These are phyloP conservation scores for Xanthoceras sorbifolium DNA, from an alignment of 345 rosid genomes.

Conservation along the genomic window DNA sequence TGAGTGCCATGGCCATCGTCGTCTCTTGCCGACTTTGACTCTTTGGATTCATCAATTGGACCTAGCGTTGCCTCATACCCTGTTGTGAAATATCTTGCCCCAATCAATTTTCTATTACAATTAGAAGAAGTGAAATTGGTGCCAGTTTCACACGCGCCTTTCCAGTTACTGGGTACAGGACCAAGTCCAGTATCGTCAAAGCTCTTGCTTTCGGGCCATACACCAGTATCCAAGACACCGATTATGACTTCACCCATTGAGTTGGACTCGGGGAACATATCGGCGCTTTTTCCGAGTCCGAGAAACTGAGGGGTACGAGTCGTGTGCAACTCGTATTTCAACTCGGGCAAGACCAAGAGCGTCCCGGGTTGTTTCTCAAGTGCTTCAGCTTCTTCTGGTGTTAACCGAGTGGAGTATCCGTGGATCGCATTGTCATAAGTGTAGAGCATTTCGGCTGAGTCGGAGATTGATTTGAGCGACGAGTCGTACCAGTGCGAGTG, in stretches of 20 bases:
- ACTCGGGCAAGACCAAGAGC: conserved; percentile 50
- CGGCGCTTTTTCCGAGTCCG: conserved; percentile 41
- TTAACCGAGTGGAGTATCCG: conserved; percentile 57
- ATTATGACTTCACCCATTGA: conserved; percentile 42
- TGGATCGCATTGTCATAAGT: conserved; percentile 56
- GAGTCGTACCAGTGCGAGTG: conserved; percentile 84
- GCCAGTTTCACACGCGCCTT: conserved; percentile 61
- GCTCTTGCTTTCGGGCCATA: conserved; percentile 64
- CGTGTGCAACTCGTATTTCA: conserved; percentile 55
- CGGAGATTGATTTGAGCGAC: conserved; percentile 63
- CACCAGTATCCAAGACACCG: conserved; percentile 62
- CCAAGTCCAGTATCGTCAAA: conserved; percentile 51
- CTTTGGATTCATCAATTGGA: conserved; percentile 47
- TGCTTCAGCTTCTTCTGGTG: conserved; percentile 42
- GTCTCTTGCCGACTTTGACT: conserved; percentile 67
- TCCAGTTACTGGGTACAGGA: conserved; percentile 54
- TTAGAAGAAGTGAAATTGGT: conserved; percentile 44
- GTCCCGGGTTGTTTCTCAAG: conserved; percentile 49
- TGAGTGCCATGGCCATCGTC: conserved; percentile 71
- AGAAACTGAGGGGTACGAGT: conserved; percentile 68
- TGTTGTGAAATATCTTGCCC: conserved; percentile 52
- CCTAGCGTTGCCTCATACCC: conserved; percentile 61
- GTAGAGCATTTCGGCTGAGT: conserved; percentile 56
- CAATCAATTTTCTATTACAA: conserved; percentile 66
- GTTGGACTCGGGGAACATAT: conserved; percentile 36